Base-by-base conservation (phyloP, 2,329 filamentous ascomycete genomes). In the Aspergillus floridensis region DNA sequence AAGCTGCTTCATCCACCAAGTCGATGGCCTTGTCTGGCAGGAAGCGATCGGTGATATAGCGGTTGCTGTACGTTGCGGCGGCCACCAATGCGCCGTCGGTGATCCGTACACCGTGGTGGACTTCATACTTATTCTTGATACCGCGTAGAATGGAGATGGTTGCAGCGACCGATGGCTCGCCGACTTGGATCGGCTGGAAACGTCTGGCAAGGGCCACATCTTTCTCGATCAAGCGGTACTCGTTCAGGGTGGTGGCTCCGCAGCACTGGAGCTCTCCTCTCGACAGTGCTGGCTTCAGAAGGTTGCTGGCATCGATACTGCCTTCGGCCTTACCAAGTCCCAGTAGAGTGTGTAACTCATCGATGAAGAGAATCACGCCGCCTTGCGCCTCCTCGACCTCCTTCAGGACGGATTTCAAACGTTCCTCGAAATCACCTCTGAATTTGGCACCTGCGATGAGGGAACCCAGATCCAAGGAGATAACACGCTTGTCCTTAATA, bases 21-120 rank as follows among this genome's bases (percentile, higher is more conserved):
- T 98, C 95, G 63, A 99, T 98, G 2, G 95, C 95, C 74, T 98
- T 98, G 76, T 99, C 95, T 0, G 95, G 95, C 0, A 98, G 81
- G 76, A 96, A 98, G 1, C 95, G 88, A 71, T 98, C 93, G 14
- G 93, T 97, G 66, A 99, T 95, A 74, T 98, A 99, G 54, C 95
- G 89, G 70, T 98, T 98, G 63, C 91, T 95, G 72, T 96, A 90
- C 0, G 91, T 90, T 2, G 93, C 93, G 2, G 95, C 93, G 1
- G 95, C 92, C 14, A 99, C 93, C 11, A 98, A 80, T 6, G 95
- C 92, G 2, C 90, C 89, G 69, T 98, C 95, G 0, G 92, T 96
- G 65, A 99, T 98, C 56, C 93, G 85, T 0, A 98, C 93, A 76
- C 95, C 93, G 70, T 99, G 95, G 66, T 98, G 95, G 0, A 98